Percentiles rank a stretch among this genome's conserved stretches.
Conservation (phyloP, 305 asterid species). For the Fraxinus velutina region DNA sequence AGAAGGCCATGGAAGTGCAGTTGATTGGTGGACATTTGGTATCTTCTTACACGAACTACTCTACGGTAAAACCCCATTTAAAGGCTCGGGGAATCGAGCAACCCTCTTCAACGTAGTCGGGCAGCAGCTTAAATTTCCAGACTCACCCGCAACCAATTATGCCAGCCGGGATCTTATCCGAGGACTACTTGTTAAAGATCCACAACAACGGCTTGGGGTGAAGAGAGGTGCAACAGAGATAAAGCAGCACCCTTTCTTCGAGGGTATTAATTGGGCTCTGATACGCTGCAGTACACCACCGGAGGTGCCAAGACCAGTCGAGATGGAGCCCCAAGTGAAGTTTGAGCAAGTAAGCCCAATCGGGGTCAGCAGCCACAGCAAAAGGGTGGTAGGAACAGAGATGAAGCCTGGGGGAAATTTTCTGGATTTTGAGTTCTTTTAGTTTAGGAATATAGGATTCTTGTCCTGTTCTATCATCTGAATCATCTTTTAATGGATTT, state of each 20-base stretch:
- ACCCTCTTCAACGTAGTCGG: constrained; percentile 94
- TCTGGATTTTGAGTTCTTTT: constrained; percentile 98
- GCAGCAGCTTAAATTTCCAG: constrained; percentile 80
- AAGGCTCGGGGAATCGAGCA: constrained; percentile 88
- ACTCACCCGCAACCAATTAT: constrained; percentile 78
- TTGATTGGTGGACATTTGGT: constrained; percentile 99
- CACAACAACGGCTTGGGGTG: constrained; percentile 82
- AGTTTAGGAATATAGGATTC: constrained; percentile 33
- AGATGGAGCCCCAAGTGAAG: constrained; percentile 58
- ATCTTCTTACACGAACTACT: constrained; percentile 78
- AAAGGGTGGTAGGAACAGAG: constrained; percentile 62
- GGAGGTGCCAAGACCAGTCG: constrained; percentile 80
- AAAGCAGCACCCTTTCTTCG: constrained; percentile 90
- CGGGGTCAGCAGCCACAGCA: constrained; percentile 51
- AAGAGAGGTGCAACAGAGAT: constrained; percentile 92
- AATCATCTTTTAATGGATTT: neutral
- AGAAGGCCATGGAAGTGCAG: constrained; percentile 99
- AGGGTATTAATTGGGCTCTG: constrained; percentile 94
- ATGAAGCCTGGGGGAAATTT: constrained; percentile 75
- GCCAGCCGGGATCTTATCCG: constrained; percentile 87
- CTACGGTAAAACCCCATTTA: constrained; percentile 88
- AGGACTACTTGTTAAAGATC: constrained; percentile 88
- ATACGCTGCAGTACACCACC: constrained; percentile 96
- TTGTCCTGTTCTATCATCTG: constrained; percentile 25
- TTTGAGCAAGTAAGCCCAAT: constrained; percentile 51